Evolutionary conservation across 2,329 filamentous ascomycete species (phyloP).

Genomic region (Beauveria pseudobassiana): DNA sequence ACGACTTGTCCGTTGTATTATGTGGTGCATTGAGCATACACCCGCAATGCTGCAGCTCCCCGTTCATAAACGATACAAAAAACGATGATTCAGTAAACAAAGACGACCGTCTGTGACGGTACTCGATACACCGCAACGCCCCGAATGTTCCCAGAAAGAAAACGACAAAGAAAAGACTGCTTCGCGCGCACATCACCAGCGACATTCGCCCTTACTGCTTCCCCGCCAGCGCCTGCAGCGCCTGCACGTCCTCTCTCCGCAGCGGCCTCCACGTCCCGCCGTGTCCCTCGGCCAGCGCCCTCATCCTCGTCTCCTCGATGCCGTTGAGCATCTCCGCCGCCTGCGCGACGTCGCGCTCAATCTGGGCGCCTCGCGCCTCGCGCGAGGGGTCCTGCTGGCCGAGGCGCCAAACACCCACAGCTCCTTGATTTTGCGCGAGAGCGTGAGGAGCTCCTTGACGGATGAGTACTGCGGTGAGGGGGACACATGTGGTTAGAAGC

Average conservation of each 20-base stretch:
- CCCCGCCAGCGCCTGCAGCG: not conserved
- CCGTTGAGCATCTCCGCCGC: conserved; percentile 28
- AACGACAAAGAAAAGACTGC: no score
- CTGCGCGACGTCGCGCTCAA: conserved; percentile 28
- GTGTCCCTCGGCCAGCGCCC: conserved; percentile 24
- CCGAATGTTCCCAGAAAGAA: not conserved
- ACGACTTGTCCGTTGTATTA: no score
- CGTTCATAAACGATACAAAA: not conserved
- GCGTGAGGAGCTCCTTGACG: conserved; percentile 36
- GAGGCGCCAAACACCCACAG: conserved; percentile 38
- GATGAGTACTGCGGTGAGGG: conserved; percentile 28
- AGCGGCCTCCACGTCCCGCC: conserved; percentile 31
- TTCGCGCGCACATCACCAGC: no score
- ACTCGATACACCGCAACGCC: not conserved
- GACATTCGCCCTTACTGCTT: not conserved
- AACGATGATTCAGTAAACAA: not conserved
- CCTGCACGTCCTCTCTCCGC: conserved; percentile 13
- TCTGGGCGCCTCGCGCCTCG: conserved; percentile 27
- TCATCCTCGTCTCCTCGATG: conserved; percentile 28
- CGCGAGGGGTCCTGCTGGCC: conserved; percentile 29
- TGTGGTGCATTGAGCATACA: no score
- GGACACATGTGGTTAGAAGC: rapidly evolving
- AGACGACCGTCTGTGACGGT: not conserved
- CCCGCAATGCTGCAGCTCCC: no score
- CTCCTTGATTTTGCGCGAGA: conserved; percentile 38